phyloP scores from a whole-genome alignment of 2,329 filamentous ascomycete species.

The Scytalidium sp. region DNA sequence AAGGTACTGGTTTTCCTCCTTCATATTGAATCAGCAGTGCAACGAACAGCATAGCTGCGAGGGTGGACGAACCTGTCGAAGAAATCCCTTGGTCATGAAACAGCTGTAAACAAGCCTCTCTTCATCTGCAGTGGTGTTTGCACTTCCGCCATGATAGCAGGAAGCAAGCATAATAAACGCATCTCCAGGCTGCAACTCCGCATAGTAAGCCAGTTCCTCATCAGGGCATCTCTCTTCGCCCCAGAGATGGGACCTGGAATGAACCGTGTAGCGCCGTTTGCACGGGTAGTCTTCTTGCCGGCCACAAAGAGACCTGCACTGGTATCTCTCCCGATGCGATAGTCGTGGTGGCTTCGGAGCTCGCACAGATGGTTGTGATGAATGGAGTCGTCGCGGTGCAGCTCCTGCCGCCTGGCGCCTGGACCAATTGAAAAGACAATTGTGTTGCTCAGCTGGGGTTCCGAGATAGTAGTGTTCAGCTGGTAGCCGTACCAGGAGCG shows the following conservation, averaged over 20 bases:
- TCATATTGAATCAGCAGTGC: not conserved
- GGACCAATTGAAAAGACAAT: constrained; percentile 14
- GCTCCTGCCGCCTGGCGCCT: constrained; percentile 9
- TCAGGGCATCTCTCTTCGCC: constrained; percentile 12
- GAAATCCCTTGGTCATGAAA: constrained; percentile 14
- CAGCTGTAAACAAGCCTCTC: constrained; percentile 11
- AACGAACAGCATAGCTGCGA: not conserved
- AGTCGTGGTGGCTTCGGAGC: constrained; percentile 5
- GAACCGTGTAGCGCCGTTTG: constrained; percentile 15
- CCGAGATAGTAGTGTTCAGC: constrained; percentile 9
- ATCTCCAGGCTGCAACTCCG: constrained; percentile 13
- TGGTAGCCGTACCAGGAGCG: constrained; percentile 14
- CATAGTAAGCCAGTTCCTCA: constrained; percentile 7
- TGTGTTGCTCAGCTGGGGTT: constrained; percentile 10
- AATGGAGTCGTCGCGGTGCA: constrained; percentile 15
- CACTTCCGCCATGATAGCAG: constrained; percentile 14
- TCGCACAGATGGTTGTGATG: constrained; percentile 8
- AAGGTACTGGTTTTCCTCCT: constrained; percentile 3
- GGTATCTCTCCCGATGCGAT: constrained; percentile 9
- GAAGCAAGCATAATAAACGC: constrained; percentile 14
- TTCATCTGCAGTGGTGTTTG: constrained; percentile 9
- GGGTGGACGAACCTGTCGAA: constrained; percentile 3
- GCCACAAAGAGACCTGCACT: constrained; percentile 13
- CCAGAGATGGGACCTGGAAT: constrained; percentile 17
- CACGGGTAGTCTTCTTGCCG: constrained; percentile 9